Evolutionary conservation across 164 flowering plant genomes (phyloP), one percentile per base, ranked within the genome.

Genomic region (Platanus orientalis): DNA sequence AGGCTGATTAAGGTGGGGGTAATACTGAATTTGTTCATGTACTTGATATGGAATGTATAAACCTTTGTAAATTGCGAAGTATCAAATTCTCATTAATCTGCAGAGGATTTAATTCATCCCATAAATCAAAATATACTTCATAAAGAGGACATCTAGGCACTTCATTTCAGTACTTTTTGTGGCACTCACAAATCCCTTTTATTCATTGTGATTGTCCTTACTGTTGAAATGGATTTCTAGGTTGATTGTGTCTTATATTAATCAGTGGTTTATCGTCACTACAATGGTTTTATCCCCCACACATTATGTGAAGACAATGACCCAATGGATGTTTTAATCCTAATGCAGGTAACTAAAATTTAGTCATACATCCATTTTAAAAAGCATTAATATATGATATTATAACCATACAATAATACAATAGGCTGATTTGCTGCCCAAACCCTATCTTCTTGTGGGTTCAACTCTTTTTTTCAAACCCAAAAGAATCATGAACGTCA

Each of bases 221-320:
- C 12, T 63, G 36, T 36, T 39, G 1, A 47, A 53, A 45, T 49
- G 45, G 14, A 30, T 67, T 28, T 13, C 24, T 14, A 86, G 92
- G 87, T 86, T 24, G 92, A 86, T 56, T 84, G 92, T 21, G 48
- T 86, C 25, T 68, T 86, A 28, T 83, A 86, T 56, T 86, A 89
- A 20, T 86, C 92, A 0, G 87, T 86, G 19, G 92, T 86, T 29
- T 86, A 86, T 71, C 92, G 88, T 64, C 91, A 84, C 44, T 84
- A 84, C 9, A 7, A 36, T 36, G 42, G 42, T 36, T 36, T 36
- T 14, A 36, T 36, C 42, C 42, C 42, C 42, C 80, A 89, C 19
- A 83, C 92, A 34, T 63, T 86, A 20, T 86, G 92, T 49, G 92
- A 86, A 75, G 92, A 86, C 65, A 83, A 78, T 71, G 92, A 86